Evolutionary conservation across 148 eudicot genomes (phyloP).

Genomic region (Silene conica): DNA sequence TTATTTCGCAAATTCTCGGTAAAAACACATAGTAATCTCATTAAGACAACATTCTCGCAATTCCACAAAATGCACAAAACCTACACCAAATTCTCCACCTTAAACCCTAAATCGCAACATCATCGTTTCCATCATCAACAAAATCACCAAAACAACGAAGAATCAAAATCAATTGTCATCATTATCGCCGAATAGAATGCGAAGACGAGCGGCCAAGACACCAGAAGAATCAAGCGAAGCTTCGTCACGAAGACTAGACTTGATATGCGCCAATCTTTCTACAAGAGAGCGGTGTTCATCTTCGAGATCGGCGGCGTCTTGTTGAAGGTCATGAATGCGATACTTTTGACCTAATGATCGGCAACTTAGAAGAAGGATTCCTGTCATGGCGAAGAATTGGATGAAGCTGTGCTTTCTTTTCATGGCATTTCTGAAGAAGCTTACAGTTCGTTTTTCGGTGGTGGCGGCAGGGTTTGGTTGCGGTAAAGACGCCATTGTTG

Average conservation of each 20-base stretch:
- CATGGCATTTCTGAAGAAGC: constrained; percentile 52
- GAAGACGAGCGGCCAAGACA: constrained; percentile 47
- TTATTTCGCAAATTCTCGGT: neutral
- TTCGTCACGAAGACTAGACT: constrained; percentile 45
- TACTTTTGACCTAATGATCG: constrained; percentile 76
- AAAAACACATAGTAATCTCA: neutral
- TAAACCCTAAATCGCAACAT: constrained; percentile 21
- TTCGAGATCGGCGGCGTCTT: constrained; percentile 43
- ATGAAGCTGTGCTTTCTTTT: constrained; percentile 64
- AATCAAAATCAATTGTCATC: constrained; percentile 23
- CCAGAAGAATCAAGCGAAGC: constrained; percentile 59
- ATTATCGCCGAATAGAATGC: constrained; percentile 39
- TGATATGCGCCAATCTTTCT: constrained; percentile 45
- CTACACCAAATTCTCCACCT: neutral
- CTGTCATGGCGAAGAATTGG: constrained; percentile 74
- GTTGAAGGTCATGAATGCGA: constrained; percentile 50
- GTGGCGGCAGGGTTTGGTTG: constrained; percentile 15
- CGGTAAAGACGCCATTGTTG: constrained; percentile 32
- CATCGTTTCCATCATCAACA: neutral
- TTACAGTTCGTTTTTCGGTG: constrained; percentile 23
- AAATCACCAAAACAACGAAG: neutral
- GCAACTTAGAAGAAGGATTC: constrained; percentile 54
- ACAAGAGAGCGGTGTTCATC: constrained; percentile 45
- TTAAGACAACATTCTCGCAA: neutral
- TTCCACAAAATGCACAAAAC: constrained; percentile 3